Evolutionary conservation across 2,329 filamentous ascomycete species (phyloP).

Genomic region (Clonostachys rhizophaga): DNA sequence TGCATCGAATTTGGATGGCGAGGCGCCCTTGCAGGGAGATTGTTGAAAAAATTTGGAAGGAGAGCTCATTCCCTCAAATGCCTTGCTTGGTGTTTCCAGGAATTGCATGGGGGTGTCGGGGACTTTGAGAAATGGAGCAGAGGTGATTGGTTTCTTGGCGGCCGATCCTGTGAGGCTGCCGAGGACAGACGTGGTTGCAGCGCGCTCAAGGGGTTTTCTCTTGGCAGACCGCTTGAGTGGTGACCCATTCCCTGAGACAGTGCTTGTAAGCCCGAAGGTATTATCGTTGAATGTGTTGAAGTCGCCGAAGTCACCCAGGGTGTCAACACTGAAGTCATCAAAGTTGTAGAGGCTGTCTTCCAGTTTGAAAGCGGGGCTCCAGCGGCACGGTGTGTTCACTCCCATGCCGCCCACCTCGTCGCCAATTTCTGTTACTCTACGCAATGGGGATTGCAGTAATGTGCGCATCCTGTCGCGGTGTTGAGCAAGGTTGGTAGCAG

Average conservation of each 20-base stretch:
- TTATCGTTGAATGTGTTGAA: too few species aligned
- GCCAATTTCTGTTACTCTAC: too few species aligned
- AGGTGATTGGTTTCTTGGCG: slow-evolving; percentile 44
- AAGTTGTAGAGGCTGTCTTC: slow-evolving; percentile 50
- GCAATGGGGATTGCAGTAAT: too few species aligned
- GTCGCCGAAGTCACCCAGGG: too few species aligned
- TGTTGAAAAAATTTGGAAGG: slow-evolving; percentile 45
- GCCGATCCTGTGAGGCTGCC: too few species aligned
- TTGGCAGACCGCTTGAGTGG: slow-evolving; percentile 60
- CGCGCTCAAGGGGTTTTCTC: slow-evolving; percentile 59
- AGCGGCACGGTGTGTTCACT: slow-evolving; percentile 30
- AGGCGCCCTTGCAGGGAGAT: slow-evolving; percentile 21
- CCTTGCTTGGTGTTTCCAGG: slow-evolving; percentile 54
- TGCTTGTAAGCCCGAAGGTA: background rate
- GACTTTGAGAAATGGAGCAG: slow-evolving; percentile 44
- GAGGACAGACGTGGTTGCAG: slow-evolving; percentile 13
- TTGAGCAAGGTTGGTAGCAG: slow-evolving; percentile 85
- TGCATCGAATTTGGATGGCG: slow-evolving; percentile 44
- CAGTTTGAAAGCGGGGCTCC: slow-evolving; percentile 64
- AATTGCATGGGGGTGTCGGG: slow-evolving; percentile 30
- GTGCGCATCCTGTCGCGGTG: slow-evolving; percentile 52
- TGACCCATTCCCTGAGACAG: slow-evolving; percentile 40
- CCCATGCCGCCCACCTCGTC: too few species aligned
- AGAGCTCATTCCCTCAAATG: slow-evolving; percentile 48
- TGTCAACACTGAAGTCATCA: slow-evolving; percentile 6